Conservation (phyloP, 2,329 filamentous ascomycete species). For the Davidsoniella eucalypti region DNA sequence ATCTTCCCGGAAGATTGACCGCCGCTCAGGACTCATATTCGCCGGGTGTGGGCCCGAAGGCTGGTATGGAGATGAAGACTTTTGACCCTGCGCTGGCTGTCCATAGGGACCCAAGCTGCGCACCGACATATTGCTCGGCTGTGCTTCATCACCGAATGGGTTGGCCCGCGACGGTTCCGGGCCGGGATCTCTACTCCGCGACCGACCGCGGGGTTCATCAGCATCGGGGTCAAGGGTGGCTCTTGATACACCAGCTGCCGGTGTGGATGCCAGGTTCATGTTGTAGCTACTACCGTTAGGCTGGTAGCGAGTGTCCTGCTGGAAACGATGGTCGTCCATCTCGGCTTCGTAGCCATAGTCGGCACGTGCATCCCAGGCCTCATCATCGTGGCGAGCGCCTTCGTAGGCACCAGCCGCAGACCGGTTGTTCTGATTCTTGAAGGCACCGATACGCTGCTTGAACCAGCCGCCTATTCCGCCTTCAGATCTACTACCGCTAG, state of each 20-base stretch:
- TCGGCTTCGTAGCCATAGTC: constrained; percentile 35
- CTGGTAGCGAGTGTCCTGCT: constrained; percentile 13
- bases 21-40: constrained; percentile 49
- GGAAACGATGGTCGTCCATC: constrained; percentile 7
- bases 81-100: constrained; percentile 18
- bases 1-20: constrained; percentile 54
- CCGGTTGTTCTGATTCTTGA: constrained; percentile 49
- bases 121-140: constrained; percentile 43
- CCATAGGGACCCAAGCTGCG: constrained; percentile 53
- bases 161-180: constrained; percentile 27
- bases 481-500: constrained; percentile 20
- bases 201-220: constrained; percentile 21
- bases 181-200: constrained; percentile 27
- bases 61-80: constrained; percentile 17
- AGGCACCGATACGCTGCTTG: constrained; percentile 43
- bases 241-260: constrained; percentile 19
- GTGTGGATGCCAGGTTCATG: constrained; percentile 30
- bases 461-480: constrained; percentile 48
- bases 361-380: constrained; percentile 67
- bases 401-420: constrained; percentile 60
- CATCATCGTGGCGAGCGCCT: constrained; percentile 41
- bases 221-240: constrained; percentile 10
- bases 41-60: constrained; percentile 12
- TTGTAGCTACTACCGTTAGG: constrained; percentile 28
- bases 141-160: constrained; percentile 56